Percentiles rank a stretch among this genome's conserved stretches.
Conservation (phyloP, 2,329 filamentous ascomycete species). For the Trematosphaeria pertusa region DNA sequence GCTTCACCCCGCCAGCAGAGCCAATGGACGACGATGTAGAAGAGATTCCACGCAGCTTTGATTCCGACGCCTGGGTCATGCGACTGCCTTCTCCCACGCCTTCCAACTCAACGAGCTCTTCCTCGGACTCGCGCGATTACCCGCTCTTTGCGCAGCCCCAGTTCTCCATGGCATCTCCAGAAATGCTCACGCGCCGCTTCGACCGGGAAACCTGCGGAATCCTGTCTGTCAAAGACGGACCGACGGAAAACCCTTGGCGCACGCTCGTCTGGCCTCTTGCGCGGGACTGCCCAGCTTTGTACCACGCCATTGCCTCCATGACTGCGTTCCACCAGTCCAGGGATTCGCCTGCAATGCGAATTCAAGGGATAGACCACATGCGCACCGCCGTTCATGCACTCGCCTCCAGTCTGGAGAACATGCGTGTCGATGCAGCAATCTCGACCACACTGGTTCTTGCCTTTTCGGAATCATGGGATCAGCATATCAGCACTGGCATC, state of each 20-base stretch:
- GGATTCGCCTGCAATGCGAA: constrained; percentile 62
- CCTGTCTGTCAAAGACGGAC: constrained; percentile 73
- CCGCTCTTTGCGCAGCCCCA: constrained; percentile 53
- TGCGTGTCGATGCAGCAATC: constrained; percentile 69
- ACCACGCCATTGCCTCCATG: constrained; percentile 72
- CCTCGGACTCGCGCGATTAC: constrained; percentile 29
- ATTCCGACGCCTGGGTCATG: constrained; percentile 46
- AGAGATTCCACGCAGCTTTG: constrained; percentile 57
- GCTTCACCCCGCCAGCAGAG: constrained; percentile 37
- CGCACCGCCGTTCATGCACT: constrained; percentile 67
- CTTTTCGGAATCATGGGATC: constrained; percentile 75
- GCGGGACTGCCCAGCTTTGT: constrained; percentile 68
- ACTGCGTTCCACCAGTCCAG: constrained; percentile 72
- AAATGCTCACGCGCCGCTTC: constrained; percentile 69
- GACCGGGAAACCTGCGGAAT: constrained; percentile 73
- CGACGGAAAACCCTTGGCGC: constrained; percentile 74
- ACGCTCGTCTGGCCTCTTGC: constrained; percentile 74
- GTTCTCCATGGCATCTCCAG: constrained; percentile 61
- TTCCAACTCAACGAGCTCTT: constrained; percentile 45
- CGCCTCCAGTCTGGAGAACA: constrained; percentile 65
- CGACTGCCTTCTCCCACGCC: constrained; percentile 45
- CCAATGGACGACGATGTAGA: constrained; percentile 59
- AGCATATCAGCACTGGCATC: constrained; percentile 72
- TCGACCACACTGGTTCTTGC: constrained; percentile 74
- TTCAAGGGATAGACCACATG: constrained; percentile 74